Conservation (phyloP, 2,329 filamentous ascomycete species). For the Capronia coronata region DNA sequence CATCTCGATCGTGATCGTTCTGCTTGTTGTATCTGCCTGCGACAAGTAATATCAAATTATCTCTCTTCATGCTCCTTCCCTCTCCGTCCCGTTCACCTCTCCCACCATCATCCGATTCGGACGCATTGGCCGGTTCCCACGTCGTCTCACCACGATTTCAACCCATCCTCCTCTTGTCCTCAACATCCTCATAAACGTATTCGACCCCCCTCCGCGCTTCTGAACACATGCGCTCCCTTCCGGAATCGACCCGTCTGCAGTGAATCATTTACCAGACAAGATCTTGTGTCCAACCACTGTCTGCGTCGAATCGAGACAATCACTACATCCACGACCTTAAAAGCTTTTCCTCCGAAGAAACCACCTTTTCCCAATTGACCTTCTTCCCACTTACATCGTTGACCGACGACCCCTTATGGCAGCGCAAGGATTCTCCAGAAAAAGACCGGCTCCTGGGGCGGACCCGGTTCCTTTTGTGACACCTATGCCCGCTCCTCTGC, state of each 20-base stretch:
- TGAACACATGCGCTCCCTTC: neutral
- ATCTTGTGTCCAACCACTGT: neutral
- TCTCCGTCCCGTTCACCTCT: neutral
- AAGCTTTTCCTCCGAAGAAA: neutral
- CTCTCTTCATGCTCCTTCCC: neutral
- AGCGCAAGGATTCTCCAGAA: constrained; percentile 49
- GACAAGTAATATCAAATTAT: neutral
- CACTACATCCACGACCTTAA: neutral
- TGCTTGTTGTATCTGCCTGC: neutral
- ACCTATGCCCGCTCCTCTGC: constrained; percentile 42
- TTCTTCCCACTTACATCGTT: neutral
- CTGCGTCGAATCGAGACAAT: neutral
- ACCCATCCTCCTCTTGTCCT: no score
- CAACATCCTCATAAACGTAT: no score
- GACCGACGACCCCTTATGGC: constrained; percentile 14
- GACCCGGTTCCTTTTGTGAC: constrained; percentile 56
- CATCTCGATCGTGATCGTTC: constrained; percentile 1
- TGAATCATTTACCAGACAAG: no score
- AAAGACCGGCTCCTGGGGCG: constrained; percentile 67
- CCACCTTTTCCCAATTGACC: neutral
- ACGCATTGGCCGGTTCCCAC: neutral
- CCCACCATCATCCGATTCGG: neutral
- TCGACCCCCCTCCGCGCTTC: no score
- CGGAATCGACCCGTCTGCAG: neutral
- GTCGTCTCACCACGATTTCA: neutral